These are phyloP conservation scores for Aspergillus brunneoviolaceus DNA, from an alignment of 2,329 filamentous ascomycete species.

Conservation along the genomic window DNA sequence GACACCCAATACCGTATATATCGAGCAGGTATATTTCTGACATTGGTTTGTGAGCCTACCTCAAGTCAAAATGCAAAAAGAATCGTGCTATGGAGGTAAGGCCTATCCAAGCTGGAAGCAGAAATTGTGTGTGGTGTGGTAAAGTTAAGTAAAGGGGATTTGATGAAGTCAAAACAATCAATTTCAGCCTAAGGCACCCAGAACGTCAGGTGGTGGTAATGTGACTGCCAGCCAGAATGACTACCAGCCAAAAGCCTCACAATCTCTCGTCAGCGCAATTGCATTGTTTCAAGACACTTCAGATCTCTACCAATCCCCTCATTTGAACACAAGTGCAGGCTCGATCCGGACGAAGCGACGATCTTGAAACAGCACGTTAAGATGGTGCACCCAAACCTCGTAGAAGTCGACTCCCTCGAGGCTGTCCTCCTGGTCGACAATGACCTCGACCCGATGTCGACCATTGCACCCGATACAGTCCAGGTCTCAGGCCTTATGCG, in stretches of 20 bases:
- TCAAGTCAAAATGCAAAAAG: too few species aligned
- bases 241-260: background rate
- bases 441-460: constrained; percentile 55
- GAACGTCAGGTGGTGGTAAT: background rate
- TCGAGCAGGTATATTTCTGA: too few species aligned
- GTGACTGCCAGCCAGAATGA: background rate
- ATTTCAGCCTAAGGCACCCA: constrained; percentile 7
- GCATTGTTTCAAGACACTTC: background rate
- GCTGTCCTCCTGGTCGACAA: constrained; percentile 55
- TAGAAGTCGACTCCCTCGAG: constrained; percentile 50
- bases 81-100: background rate
- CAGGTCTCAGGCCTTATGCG: constrained; percentile 46
- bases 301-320: too few species aligned
- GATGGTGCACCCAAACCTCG: constrained; percentile 23
- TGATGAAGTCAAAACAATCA: background rate
- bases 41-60: too few species aligned
- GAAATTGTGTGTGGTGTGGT: background rate
- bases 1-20: background rate
- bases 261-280: background rate
- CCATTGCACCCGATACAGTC: constrained; percentile 45
- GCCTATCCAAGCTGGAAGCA: background rate
- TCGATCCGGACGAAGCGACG: background rate
- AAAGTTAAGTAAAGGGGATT: background rate
- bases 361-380: background rate
- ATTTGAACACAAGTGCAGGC: background rate